A percentile compares a stretch with the other conserved stretches of the same genome.
Conservation (phyloP, 164 flowering plant species). For the Tetracentron sinense region DNA sequence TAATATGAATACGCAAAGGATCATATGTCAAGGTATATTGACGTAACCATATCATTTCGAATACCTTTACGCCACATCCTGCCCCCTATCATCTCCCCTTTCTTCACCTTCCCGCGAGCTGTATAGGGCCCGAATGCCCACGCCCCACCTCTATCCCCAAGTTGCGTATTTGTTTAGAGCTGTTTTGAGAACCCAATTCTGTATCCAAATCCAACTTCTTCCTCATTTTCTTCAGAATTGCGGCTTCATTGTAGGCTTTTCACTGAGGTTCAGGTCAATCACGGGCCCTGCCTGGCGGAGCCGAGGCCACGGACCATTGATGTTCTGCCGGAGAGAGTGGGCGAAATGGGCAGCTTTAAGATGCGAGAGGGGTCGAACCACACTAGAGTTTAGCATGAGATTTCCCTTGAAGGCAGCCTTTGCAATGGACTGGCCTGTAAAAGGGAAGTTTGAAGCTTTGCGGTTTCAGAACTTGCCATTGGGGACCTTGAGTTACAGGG, state of each 20-base stretch:
- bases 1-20: neutral
- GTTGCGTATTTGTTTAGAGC: constrained; percentile 61
- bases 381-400: constrained; percentile 74
- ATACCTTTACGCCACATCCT: constrained; percentile 92
- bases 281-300: constrained; percentile 86
- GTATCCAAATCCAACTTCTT: constrained; percentile 68
- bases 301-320: constrained; percentile 75
- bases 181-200: constrained; percentile 78
- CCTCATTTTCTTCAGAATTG: constrained; percentile 76
- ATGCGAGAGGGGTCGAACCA: constrained; percentile 65
- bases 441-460: constrained; percentile 63
- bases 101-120: constrained; percentile 71
- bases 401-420: constrained; percentile 58
- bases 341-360: constrained; percentile 81
- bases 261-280: too few species aligned
- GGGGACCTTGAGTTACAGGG: constrained; percentile 20
- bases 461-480: constrained; percentile 22
- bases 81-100: constrained; percentile 85
- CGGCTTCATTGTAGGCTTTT: constrained; percentile 90
- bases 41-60: constrained; percentile 81
- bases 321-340: constrained; percentile 99
- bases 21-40: neutral
- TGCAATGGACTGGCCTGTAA: constrained; percentile 84
- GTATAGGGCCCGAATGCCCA: constrained; percentile 95
- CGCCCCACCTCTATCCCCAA: constrained; percentile 89